Percentiles rank a stretch among this genome's conserved stretches.
Evolutionary conservation across 441 rosid species (phyloP).

Genomic region (Euphorbia corollata): DNA sequence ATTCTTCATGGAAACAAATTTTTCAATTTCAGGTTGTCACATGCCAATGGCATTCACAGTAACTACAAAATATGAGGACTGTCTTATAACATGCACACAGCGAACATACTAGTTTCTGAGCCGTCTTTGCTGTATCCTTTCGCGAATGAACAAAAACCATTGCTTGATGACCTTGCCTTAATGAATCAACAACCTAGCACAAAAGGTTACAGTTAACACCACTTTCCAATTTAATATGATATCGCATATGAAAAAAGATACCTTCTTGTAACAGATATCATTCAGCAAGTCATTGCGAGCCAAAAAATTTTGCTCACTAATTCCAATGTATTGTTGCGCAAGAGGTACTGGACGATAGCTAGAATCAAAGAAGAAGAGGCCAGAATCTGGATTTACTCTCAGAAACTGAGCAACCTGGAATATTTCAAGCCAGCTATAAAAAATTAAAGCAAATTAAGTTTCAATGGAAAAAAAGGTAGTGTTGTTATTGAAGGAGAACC

Average conservation of each 20-base stretch:
- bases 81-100: conserved; percentile 2
- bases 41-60: conserved; percentile 1
- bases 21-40: background rate
- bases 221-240: conserved; percentile 21
- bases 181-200: conserved; percentile 74
- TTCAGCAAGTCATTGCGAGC: conserved; percentile 78
- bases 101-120: conserved; percentile 63
- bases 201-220: conserved; percentile 18
- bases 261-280: conserved; percentile 96
- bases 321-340: conserved; percentile 96
- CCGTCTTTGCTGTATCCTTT: conserved; percentile 96
- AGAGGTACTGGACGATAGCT: conserved; percentile 99
- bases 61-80: background rate
- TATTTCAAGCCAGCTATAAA: conserved; percentile 18
- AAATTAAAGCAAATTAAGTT: background rate
- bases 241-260: conserved; percentile 25
- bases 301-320: conserved; percentile 82
- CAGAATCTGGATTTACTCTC: conserved; percentile 83
- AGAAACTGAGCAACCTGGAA: conserved; percentile 92
- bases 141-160: conserved; percentile 98
- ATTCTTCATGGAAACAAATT: background rate
- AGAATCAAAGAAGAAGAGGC: conserved; percentile 94
- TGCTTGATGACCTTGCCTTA: conserved; percentile 90
- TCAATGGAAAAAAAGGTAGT: background rate
- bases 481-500: conserved; percentile 34